A percentile compares a stretch with the other conserved stretches of the same genome.
Evolutionary conservation across 345 rosid genomes (phyloP).

Genomic region (Arabidopsis arenosa): DNA sequence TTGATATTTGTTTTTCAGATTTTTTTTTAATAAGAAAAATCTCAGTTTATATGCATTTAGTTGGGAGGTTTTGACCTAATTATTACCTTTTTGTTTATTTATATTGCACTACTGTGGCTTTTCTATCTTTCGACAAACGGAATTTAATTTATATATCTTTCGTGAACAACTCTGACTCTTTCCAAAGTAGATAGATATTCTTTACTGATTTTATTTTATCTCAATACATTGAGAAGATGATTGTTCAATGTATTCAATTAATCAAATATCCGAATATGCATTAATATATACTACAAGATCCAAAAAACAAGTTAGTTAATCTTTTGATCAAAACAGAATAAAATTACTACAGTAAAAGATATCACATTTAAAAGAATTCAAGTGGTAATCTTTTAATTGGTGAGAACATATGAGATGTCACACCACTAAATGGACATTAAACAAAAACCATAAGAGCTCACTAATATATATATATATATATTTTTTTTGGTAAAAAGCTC

Average conservation of each 20-base stretch:
- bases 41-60: background rate
- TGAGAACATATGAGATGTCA: background rate
- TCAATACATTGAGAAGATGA: slow-evolving; percentile 21
- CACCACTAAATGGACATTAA: slow-evolving; percentile 1
- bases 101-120: background rate
- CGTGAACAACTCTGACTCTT: slow-evolving; percentile 36
- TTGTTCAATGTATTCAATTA: slow-evolving; percentile 15
- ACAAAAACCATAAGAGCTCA: slow-evolving; percentile 2
- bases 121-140: slow-evolving; percentile 1
- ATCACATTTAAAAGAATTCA: background rate
- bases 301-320: background rate
- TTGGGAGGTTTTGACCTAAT: slow-evolving; percentile 30
- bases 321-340: slow-evolving; percentile 6
- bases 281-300: no score
- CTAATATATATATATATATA: no score
- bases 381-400: background rate
- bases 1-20: no score
- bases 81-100: slow-evolving; percentile 1
- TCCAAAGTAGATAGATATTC: slow-evolving; percentile 31
- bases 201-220: slow-evolving; percentile 2
- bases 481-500: no score
- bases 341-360: background rate
- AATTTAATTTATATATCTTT: slow-evolving; percentile 24
- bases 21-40: background rate
- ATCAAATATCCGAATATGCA: background rate